phyloP scores from a whole-genome alignment of 441 rosid genomes.

The Geranium incanum region DNA sequence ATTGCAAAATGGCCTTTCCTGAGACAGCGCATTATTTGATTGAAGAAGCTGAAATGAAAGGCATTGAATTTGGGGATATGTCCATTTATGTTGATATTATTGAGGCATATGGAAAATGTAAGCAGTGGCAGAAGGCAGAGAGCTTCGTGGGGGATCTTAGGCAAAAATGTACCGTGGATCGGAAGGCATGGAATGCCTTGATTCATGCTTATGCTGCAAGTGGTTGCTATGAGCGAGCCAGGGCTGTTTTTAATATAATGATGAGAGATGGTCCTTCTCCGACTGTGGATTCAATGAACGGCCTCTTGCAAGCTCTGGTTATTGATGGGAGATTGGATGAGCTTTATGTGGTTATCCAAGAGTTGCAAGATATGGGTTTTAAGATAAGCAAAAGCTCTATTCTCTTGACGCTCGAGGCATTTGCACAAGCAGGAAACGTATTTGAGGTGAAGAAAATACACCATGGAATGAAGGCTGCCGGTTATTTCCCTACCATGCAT shows the following conservation, averaged over 20 bases:
- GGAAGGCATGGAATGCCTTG: conserved; percentile 83
- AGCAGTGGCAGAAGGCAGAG: conserved; percentile 86
- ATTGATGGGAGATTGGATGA: conserved; percentile 73
- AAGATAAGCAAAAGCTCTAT: conserved; percentile 87
- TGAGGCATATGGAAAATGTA: conserved; percentile 64
- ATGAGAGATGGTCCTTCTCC: conserved; percentile 94
- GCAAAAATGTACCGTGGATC: conserved; percentile 52
- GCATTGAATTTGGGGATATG: conserved; percentile 39
- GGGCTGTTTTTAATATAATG: conserved; percentile 86
- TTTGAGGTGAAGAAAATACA: conserved; percentile 89
- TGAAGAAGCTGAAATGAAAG: conserved; percentile 49
- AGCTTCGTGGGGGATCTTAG: conserved; percentile 66
- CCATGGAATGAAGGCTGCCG: conserved; percentile 91
- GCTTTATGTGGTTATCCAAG: conserved; percentile 74
- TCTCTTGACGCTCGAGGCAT: conserved; percentile 83
- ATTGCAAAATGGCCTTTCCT: conserved; percentile 73
- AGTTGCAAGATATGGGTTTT: conserved; percentile 94
- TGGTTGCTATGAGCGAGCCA: conserved; percentile 85
- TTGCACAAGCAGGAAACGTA: conserved; percentile 67
- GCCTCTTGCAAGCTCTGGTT: conserved; percentile 75
- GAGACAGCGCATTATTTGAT: conserved; percentile 74
- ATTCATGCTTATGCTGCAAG: conserved; percentile 78
- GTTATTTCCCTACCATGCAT: conserved; percentile 90
- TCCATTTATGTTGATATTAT: conserved; percentile 51
- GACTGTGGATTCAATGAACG: conserved; percentile 76